These are phyloP conservation scores for Pulveroboletus sp. DNA, from an alignment of 768 basidiomycete species.

Conservation along the genomic window DNA sequence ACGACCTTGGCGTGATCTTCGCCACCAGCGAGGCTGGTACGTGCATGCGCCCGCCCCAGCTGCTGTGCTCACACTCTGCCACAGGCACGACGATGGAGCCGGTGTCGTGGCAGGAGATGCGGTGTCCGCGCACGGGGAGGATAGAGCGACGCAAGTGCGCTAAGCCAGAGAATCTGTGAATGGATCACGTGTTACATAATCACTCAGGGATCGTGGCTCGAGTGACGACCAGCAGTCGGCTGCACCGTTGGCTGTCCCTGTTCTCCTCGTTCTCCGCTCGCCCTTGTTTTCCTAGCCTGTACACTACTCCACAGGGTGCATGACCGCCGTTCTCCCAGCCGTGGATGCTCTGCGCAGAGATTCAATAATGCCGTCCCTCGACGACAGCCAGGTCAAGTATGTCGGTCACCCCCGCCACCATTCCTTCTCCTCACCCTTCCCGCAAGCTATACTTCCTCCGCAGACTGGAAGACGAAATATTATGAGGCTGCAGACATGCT, in stretches of 20 bases:
- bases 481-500: slow-evolving; percentile 82
- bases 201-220: slow-evolving; percentile 15
- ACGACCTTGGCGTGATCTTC: slow-evolving; percentile 88
- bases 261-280: background rate
- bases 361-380: slow-evolving; percentile 52
- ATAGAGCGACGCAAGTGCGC: slow-evolving; percentile 84
- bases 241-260: slow-evolving; percentile 10
- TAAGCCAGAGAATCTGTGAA: slow-evolving; percentile 65
- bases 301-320: slow-evolving; percentile 25
- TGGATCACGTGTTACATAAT: slow-evolving; percentile 17
- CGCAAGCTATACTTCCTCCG: slow-evolving; percentile 50
- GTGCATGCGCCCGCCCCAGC: slow-evolving; percentile 14
- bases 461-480: slow-evolving; percentile 77
- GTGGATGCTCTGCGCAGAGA: slow-evolving; percentile 57
- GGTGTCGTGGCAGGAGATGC: slow-evolving; percentile 89
- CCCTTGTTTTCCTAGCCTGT: slow-evolving; percentile 21
- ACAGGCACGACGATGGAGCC: slow-evolving; percentile 79
- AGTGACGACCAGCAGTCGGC: background rate
- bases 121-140: slow-evolving; percentile 75
- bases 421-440: slow-evolving; percentile 16
- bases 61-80: slow-evolving; percentile 4
- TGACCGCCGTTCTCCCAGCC: slow-evolving; percentile 64
- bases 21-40: slow-evolving; percentile 82
- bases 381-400: slow-evolving; percentile 64
- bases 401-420: slow-evolving; percentile 11